Evolutionary conservation across 2,329 filamentous ascomycete species (phyloP).

Genomic region (Cryphonectria carpinicola): DNA sequence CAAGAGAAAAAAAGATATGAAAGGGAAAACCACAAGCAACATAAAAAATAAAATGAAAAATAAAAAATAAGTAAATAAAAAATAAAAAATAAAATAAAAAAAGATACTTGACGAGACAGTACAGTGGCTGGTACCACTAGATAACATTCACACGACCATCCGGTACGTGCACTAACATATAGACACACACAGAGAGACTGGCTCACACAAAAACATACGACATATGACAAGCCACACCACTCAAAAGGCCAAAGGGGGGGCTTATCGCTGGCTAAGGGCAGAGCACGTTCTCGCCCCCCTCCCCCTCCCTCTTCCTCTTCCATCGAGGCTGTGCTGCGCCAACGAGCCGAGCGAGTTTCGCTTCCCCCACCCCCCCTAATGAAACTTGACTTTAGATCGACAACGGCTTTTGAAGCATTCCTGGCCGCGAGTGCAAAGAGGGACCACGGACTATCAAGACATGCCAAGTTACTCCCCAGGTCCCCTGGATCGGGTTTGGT

Average conservation of each 20-base stretch:
- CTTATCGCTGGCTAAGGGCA: background rate
- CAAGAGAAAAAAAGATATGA: too few species aligned
- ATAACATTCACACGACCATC: background rate
- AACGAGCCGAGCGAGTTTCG: background rate
- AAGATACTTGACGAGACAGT: too few species aligned
- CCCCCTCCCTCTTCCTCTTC: too few species aligned
- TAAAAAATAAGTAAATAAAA: too few species aligned
- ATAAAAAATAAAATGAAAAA: too few species aligned
- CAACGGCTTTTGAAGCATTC: background rate
- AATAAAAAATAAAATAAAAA: too few species aligned
- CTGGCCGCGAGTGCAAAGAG: background rate
- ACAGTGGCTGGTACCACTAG: background rate
- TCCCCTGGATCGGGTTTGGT: too few species aligned
- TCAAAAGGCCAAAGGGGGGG: background rate
- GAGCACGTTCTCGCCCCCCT: background rate
- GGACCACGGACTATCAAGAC: background rate
- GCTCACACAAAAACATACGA: background rate
- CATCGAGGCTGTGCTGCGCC: constrained; percentile 1
- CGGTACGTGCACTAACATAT: background rate
- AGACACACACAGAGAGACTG: background rate
- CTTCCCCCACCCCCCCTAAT: too few species aligned
- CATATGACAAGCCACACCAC: background rate
- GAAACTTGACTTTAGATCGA: background rate
- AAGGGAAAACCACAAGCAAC: too few species aligned
- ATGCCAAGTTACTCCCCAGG: too few species aligned